These are phyloP conservation scores for Biscogniauxia sp. DNA, from an alignment of 2,329 filamentous ascomycete genomes.

Conservation along the genomic window DNA sequence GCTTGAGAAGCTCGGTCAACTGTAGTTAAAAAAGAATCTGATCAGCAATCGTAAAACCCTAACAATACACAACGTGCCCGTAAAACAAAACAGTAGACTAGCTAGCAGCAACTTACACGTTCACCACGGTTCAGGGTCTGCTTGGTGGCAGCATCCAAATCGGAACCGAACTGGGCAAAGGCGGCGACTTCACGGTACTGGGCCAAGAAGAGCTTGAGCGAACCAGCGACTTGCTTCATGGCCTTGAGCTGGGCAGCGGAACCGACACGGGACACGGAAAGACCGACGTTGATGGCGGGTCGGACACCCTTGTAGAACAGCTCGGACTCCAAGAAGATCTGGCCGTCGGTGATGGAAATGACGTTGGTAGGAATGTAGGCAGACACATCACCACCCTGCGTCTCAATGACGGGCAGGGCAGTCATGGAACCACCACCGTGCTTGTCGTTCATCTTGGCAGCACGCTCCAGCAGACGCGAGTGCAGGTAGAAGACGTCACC, in stretches of 20 bases:
- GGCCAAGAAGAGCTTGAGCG: conserved; percentile 99
- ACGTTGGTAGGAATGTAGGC: conserved; percentile 99
- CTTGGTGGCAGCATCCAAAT: conserved; percentile 98
- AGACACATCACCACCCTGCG: conserved; percentile 99
- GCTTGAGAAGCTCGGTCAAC: conserved; percentile 97
- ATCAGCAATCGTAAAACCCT: conserved; percentile 18
- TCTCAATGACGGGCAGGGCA: conserved; percentile 97
- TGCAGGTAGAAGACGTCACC: conserved; percentile 99
- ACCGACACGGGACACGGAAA: conserved; percentile 99
- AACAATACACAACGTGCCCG: no score
- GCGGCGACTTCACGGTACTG: conserved; percentile 99
- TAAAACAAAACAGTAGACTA: no score
- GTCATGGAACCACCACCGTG: conserved; percentile 95
- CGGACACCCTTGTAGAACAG: conserved; percentile 99
- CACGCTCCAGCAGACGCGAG: conserved; percentile 98
- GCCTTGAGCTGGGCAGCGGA: conserved; percentile 99
- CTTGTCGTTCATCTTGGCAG: conserved; percentile 97
- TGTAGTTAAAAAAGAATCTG: conserved; percentile 29
- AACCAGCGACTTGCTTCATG: conserved; percentile 99
- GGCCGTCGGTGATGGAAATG: conserved; percentile 99
- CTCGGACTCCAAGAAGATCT: conserved; percentile 99
- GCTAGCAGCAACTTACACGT: conserved; percentile 64
- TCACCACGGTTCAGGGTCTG: conserved; percentile 98
- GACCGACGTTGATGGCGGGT: conserved; percentile 99
- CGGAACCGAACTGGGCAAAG: conserved; percentile 99